Evolutionary conservation across 1,139 yeast species (phyloP), one percentile per base, ranked within the genome.

Genomic region (Entelexis sorbosivorans): DNA sequence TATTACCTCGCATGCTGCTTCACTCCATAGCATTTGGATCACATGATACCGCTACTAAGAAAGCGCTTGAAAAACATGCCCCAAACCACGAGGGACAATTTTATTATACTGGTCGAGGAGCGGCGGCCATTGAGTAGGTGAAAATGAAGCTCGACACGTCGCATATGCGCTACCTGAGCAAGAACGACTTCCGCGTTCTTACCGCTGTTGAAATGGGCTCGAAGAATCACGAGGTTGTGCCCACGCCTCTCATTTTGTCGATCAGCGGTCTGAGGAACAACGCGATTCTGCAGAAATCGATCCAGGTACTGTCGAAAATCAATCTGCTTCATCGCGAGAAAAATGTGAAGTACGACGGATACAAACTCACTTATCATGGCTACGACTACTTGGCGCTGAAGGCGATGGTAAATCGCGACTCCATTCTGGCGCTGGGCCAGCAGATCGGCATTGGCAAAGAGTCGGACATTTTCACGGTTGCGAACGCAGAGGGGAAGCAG

Each of bases 361-460:
- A 85, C 69, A 75, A 93, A 57, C 69, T 91, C 60, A 83, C 96
- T 0, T 89, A 84, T 64, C 78, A 77, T 48, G 99, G 99, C 5
- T 85, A 80, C 65, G 99, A 91, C 66, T 91, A 85, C 63, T 73
- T 93, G 58, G 97, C 97, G 0, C 72, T 91, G 58, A 86, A 82
- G 64, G 76, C 95, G 5, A 78, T 91, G 79, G 63, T 68, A 10
- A 84, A 82, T 62, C 74, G 89, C 59, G 79, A 81, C 47, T 74
- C 87, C 0, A 66, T 91, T 10, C 81, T 81, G 61, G 82, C 93
- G 2, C 78, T 91, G 13, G 97, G 96, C 17, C 75, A 82, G 43
- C 86, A 84, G 24, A 88, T 91, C 61, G 98, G 98, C 52, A 95
- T 93, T 48, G 98, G 98, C 62, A 91, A 91, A 65, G 98, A 91